A percentile compares a stretch with the other conserved stretches of the same genome.
Conservation (phyloP, 2,329 filamentous ascomycete genomes). For the Daldinia sp. region DNA sequence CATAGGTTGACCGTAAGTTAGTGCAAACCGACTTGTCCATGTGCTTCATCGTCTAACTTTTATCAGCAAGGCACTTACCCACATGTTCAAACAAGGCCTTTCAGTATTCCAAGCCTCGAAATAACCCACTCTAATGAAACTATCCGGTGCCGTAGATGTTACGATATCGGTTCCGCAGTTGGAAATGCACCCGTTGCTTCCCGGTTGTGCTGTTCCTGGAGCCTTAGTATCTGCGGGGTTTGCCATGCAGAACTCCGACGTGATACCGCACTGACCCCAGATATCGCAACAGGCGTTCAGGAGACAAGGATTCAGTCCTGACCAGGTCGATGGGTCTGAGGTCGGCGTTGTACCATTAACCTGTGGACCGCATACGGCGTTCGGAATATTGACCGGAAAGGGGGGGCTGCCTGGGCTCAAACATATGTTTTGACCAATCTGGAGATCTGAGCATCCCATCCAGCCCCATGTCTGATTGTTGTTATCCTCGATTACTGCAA, state of each 20-base stretch:
- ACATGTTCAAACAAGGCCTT: constrained; percentile 28
- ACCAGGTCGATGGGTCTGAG: neutral
- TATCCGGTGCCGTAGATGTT: neutral
- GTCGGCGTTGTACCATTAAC: constrained; percentile 5
- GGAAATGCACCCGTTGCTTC: neutral
- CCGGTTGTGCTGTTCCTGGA: neutral
- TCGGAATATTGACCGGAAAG: neutral
- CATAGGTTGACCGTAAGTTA: no score
- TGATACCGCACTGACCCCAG: constrained; percentile 33
- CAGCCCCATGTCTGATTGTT: constrained; percentile 38
- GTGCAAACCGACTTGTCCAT: no score
- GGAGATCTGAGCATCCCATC: constrained; percentile 10
- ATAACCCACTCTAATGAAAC: constrained; percentile 21
- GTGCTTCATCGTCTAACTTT: neutral
- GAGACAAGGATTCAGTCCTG: constrained; percentile 31
- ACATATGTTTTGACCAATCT: constrained; percentile 15
- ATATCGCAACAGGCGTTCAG: constrained; percentile 36
- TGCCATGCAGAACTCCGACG: constrained; percentile 8
- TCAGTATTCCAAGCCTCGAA: constrained; percentile 30
- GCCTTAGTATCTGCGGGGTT: neutral
- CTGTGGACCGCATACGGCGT: neutral
- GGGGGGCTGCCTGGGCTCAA: constrained; percentile 13
- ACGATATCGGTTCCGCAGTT: constrained; percentile 32
- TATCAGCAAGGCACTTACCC: neutral
- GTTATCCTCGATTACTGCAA: constrained; percentile 26